Conservation (phyloP, 768 basidiomycete species). For the Suillus placidus region DNA sequence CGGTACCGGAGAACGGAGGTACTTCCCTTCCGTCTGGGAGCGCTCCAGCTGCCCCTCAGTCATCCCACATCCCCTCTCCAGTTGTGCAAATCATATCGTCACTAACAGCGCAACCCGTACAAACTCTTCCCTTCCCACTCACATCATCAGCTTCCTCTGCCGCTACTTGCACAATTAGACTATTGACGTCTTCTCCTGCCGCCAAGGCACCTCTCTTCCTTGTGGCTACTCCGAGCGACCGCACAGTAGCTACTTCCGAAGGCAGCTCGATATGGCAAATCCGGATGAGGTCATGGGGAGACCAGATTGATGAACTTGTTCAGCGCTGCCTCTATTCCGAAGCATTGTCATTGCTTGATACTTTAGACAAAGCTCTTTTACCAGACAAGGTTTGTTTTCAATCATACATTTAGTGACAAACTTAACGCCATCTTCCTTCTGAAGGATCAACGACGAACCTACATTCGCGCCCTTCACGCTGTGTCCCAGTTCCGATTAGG, state of each 20-base stretch:
- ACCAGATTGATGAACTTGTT: conserved; percentile 86
- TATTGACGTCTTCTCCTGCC: conserved; percentile 60
- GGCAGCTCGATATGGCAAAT: conserved; percentile 83
- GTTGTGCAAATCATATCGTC: conserved; percentile 75
- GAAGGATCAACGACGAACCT: conserved; percentile 57
- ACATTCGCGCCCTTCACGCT: conserved; percentile 74
- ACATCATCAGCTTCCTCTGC: conserved; percentile 33
- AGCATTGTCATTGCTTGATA: conserved; percentile 78
- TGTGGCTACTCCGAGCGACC: conserved; percentile 76
- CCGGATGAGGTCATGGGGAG: conserved; percentile 69
- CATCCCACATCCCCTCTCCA: conserved; percentile 51
- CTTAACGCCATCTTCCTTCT: conserved; percentile 11
- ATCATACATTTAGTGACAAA: conserved; percentile 3
- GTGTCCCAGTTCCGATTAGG: conserved; percentile 72
- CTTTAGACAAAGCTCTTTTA: conserved; percentile 58
- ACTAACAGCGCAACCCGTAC: conserved; percentile 59
- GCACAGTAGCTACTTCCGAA: conserved; percentile 60
- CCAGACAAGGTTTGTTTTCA: conserved; percentile 62
- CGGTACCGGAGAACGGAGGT: conserved; percentile 28
- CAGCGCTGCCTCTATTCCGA: conserved; percentile 68
- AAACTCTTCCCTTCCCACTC: conserved; percentile 64
- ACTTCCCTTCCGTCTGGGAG: conserved; percentile 26
- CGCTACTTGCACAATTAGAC: conserved; percentile 56
- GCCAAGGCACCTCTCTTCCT: conserved; percentile 60
- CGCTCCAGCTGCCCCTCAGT: conserved; percentile 26